Conservation (phyloP, 2,329 filamentous ascomycete species). For the Phaeosphaeria sp. region DNA sequence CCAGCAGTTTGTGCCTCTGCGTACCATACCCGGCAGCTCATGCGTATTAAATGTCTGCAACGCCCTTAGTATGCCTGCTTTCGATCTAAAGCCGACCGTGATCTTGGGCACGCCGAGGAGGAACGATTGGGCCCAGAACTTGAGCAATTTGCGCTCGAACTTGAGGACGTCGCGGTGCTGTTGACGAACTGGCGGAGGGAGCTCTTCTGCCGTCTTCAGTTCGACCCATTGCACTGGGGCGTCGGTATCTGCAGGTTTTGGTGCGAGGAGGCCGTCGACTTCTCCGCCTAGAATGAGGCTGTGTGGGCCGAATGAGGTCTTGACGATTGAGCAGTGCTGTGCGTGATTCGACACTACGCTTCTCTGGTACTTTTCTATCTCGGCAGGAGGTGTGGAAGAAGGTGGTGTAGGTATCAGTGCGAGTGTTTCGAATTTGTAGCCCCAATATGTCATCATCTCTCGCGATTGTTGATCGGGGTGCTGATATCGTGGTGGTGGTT, state of each 20-base stretch:
- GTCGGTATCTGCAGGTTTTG: constrained; percentile 23
- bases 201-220: constrained; percentile 85
- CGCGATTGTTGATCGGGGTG: constrained; percentile 67
- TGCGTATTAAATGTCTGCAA: constrained; percentile 82
- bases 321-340: constrained; percentile 94
- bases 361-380: constrained; percentile 77
- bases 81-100: constrained; percentile 84
- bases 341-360: constrained; percentile 84
- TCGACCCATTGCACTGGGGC: constrained; percentile 84
- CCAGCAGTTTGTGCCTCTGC: constrained; percentile 74
- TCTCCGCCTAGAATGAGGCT: constrained; percentile 86
- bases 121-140: constrained; percentile 97
- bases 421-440: constrained; percentile 96
- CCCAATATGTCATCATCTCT: constrained; percentile 92
- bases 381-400: constrained; percentile 77
- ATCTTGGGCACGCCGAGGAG: constrained; percentile 91
- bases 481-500: constrained; percentile 29
- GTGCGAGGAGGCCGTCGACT: constrained; percentile 73
- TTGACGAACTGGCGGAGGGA: constrained; percentile 52
- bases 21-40: constrained; percentile 77
- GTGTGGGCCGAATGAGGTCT: constrained; percentile 80
- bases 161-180: constrained; percentile 72
- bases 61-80: constrained; percentile 71
- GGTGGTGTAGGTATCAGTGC: constrained; percentile 77
- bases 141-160: constrained; percentile 89